phyloP scores from a whole-genome alignment of 2,329 filamentous ascomycete genomes.

The Ilyonectria mors-panacis region DNA sequence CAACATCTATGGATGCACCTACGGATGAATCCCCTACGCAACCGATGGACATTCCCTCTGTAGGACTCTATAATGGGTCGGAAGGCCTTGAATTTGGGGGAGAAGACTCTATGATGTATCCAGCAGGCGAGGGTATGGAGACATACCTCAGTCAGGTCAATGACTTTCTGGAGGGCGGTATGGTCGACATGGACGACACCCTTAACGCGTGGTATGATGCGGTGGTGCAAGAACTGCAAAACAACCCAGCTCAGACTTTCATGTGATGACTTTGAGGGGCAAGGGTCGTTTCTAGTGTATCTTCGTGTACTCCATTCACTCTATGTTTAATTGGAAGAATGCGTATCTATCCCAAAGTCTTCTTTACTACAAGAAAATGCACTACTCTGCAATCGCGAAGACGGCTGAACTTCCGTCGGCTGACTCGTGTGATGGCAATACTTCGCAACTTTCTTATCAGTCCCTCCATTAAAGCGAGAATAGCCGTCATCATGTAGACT shows the following conservation, averaged over 20 bases:
- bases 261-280: background rate
- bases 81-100: conserved; percentile 11
- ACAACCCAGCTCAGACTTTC: background rate
- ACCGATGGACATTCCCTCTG: background rate
- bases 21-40: background rate
- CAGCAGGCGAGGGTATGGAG: conserved; percentile 22
- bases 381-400: background rate
- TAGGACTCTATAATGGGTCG: background rate
- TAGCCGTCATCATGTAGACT: background rate
- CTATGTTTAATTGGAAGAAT: too few relatives aligned
- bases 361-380: background rate
- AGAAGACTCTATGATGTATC: conserved; percentile 14
- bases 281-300: background rate
- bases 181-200: conserved; percentile 27
- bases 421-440: background rate
- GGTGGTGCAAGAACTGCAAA: conserved; percentile 12
- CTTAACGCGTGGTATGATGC: conserved; percentile 22
- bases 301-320: too few relatives aligned
- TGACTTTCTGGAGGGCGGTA: conserved; percentile 27
- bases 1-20: background rate
- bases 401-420: background rate
- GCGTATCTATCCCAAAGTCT: background rate
- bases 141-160: conserved; percentile 28
- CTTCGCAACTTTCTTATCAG: background rate
- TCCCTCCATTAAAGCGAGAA: too few relatives aligned